Percentiles rank a stretch among this genome's conserved stretches.
phyloP scores from a whole-genome alignment of 148 eudicot species.

The Rhododendron griersonianum region DNA sequence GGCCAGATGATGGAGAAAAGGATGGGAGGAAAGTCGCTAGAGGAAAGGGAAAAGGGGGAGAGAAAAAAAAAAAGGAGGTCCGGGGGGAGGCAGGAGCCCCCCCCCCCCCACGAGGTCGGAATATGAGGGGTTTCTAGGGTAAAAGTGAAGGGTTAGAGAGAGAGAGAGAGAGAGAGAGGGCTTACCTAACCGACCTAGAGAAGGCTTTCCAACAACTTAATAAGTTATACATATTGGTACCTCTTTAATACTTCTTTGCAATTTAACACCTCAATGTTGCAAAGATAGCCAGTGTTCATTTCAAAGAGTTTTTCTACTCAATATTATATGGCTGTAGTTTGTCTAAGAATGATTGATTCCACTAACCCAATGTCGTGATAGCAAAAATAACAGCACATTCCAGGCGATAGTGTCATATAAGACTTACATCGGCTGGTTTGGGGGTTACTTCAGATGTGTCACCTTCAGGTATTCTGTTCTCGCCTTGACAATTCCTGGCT shows the following conservation, averaged over 20 bases:
- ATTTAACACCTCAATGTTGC: background rate
- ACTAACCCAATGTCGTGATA: background rate
- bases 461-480: slow-evolving; percentile 24
- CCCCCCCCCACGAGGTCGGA: no score
- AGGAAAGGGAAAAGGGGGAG: no score
- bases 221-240: background rate
- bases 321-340: background rate
- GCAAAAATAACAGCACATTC: background rate
- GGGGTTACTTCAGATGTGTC: slow-evolving; percentile 45
- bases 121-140: no score
- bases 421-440: slow-evolving; percentile 76
- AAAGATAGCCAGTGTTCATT: background rate
- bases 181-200: no score
- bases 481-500: slow-evolving; percentile 6
- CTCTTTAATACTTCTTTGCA: background rate
- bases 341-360: background rate
- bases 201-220: no score
- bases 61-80: no score
- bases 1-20: no score
- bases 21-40: no score
- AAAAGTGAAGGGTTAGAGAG: no score
- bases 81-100: no score
- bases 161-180: no score
- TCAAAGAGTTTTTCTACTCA: background rate
- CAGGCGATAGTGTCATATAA: background rate